Evolutionary conservation across 2,329 filamentous ascomycete species (phyloP).

Genomic region (Cytospora piceicola): DNA sequence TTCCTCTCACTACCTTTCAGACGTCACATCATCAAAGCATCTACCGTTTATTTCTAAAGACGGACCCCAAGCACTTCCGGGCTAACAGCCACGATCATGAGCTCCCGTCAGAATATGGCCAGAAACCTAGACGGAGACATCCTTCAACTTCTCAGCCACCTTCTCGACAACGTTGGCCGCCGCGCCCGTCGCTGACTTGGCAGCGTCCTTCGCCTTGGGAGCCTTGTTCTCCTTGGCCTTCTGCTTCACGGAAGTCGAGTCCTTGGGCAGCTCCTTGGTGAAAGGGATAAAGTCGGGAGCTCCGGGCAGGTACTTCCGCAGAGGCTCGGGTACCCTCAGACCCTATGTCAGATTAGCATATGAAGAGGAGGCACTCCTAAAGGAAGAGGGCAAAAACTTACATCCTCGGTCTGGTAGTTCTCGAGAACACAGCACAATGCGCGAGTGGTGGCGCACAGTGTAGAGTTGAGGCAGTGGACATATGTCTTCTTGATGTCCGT

Average conservation of each 20-base stretch:
- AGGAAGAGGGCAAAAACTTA: slow-evolving; percentile 45
- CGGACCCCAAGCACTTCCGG: neutral
- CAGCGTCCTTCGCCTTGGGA: slow-evolving; percentile 35
- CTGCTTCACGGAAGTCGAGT: slow-evolving; percentile 42
- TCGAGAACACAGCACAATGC: slow-evolving; percentile 94
- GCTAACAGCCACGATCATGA: slow-evolving; percentile 12
- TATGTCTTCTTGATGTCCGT: slow-evolving; percentile 89
- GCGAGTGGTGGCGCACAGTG: slow-evolving; percentile 75
- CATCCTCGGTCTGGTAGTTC: slow-evolving; percentile 92
- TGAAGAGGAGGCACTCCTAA: neutral
- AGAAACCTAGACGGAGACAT: slow-evolving; percentile 34
- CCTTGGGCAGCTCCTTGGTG: slow-evolving; percentile 81
- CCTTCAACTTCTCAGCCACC: slow-evolving; percentile 37
- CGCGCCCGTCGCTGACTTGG: slow-evolving; percentile 29
- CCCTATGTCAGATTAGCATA: slow-evolving; percentile 52
- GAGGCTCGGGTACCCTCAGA: slow-evolving; percentile 77
- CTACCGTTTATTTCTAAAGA: neutral
- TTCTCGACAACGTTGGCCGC: slow-evolving; percentile 33
- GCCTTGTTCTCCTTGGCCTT: slow-evolving; percentile 34
- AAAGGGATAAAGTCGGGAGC: slow-evolving; percentile 88
- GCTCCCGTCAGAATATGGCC: neutral
- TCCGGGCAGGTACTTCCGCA: slow-evolving; percentile 89
- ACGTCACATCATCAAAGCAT: neutral
- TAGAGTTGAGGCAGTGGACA: slow-evolving; percentile 81
- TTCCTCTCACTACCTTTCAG: neutral